phyloP scores from a whole-genome alignment of 1,139 yeast genomes.

The Geotrichum bryndzae region DNA sequence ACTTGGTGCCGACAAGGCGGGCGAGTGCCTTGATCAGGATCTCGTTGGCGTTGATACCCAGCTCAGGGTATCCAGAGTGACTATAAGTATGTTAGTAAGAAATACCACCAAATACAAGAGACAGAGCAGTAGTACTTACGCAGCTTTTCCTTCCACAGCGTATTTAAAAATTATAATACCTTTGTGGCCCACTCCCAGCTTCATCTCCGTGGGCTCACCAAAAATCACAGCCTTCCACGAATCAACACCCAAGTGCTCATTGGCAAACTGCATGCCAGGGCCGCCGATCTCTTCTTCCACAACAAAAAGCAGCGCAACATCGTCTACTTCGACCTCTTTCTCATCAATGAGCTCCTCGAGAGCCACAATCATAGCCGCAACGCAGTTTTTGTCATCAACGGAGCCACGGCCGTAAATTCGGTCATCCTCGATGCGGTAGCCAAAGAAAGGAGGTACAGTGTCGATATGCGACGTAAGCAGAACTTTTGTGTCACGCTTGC shows the following conservation, averaged over 20 bases:
- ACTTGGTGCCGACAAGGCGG: slow-evolving; percentile 36
- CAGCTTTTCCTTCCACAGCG: slow-evolving; percentile 49
- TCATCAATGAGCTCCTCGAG: slow-evolving; percentile 41
- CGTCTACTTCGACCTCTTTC: slow-evolving; percentile 45
- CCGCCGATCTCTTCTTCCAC: slow-evolving; percentile 68
- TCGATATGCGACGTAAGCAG: slow-evolving; percentile 75
- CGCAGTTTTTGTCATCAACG: slow-evolving; percentile 55
- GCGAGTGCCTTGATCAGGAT: slow-evolving; percentile 49
- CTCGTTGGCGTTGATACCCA: slow-evolving; percentile 59
- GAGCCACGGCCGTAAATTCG: slow-evolving; percentile 61
- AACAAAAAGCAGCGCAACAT: slow-evolving; percentile 54
- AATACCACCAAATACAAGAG: not conserved
- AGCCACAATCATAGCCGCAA: slow-evolving; percentile 53
- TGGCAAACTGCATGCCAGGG: slow-evolving; percentile 50
- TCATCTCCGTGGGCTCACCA: slow-evolving; percentile 71
- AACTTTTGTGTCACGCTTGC: slow-evolving; percentile 43
- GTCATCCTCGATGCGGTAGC: slow-evolving; percentile 59
- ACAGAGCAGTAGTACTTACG: slow-evolving; percentile 25
- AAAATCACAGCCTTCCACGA: slow-evolving; percentile 58
- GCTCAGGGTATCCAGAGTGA: slow-evolving; percentile 67
- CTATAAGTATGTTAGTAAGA: slow-evolving; percentile 10
- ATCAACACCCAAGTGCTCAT: slow-evolving; percentile 38
- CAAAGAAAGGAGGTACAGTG: slow-evolving; percentile 76
- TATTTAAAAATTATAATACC: slow-evolving; percentile 43
- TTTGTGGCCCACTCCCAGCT: slow-evolving; percentile 69